A percentile compares a stretch with the other conserved stretches of the same genome.
These are phyloP conservation scores for Solanum gandarillasii DNA, from an alignment of 257 asterid species.

Conservation along the genomic window DNA sequence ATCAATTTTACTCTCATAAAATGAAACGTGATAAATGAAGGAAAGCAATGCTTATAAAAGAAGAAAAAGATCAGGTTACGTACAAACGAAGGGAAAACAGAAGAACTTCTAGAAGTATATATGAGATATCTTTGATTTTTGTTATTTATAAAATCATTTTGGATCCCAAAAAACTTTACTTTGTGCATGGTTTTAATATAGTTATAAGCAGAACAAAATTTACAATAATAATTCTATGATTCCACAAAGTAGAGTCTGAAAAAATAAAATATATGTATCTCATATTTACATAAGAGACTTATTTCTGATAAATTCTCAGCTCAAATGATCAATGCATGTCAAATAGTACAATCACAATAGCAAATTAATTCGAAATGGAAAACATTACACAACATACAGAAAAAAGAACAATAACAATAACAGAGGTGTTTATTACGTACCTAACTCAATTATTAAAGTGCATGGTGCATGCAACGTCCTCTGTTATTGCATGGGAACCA, in stretches of 20 bases:
- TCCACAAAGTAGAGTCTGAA: background rate
- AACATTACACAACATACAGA: background rate
- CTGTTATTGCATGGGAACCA: background rate
- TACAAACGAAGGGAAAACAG: background rate
- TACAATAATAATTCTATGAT: too few relatives aligned
- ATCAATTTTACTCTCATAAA: too few relatives aligned
- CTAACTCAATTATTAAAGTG: background rate
- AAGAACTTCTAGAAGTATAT: background rate
- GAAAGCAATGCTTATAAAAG: background rate
- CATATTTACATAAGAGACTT: too few relatives aligned
- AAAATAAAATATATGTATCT: too few relatives aligned
- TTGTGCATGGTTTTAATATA: background rate
- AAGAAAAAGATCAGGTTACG: background rate
- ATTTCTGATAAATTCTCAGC: fast-evolving
- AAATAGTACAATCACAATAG: too few relatives aligned
- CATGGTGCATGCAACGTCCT: background rate
- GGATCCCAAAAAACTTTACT: background rate
- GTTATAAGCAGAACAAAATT: fast-evolving
- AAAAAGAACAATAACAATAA: too few relatives aligned
- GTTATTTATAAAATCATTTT: background rate
- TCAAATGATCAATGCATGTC: too few relatives aligned
- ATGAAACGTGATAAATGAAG: background rate
- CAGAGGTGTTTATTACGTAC: background rate
- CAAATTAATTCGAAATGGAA: too few relatives aligned
- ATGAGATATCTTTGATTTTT: background rate